Evolutionary conservation across 176 grass and related monocot genomes (phyloP), one percentile per base, ranked within the genome.

Genomic region (Ampelocalamus luodianensis): DNA sequence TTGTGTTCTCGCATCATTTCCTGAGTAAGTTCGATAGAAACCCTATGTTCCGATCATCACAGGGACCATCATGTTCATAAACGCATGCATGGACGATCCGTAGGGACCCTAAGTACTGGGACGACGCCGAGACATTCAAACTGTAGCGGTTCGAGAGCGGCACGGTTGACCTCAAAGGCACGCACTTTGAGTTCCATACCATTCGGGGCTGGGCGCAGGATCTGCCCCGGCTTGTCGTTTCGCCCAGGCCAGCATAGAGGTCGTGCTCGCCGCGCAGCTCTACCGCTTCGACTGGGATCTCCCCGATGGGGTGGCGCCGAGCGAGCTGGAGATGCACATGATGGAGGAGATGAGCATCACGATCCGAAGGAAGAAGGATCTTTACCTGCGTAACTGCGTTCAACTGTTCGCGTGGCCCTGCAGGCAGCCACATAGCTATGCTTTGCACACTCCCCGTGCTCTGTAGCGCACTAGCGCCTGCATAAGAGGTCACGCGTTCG

Each of bases 251-350:
- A 71, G 0, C 27, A 45, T 79, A 9, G 74, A 86, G 10, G 17
- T 86, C 8, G 4, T 11, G 11, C 59, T 85, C 0, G 64, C 64
- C 0, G 0, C 73, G 0, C 37, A 78, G 2, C 12, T 85, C 3
- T 85, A 58, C 74, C 83, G 71, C 17, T 85, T 85, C 10, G 83
- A 85, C 5, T 85, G 65, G 74, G 72, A 68, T 46, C 49, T 85
- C 0, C 74, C 83, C 0, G 3, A 0, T 0, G 64, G 50, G 0
- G 12, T 61, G 8, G 5, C 4, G 2, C 13, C n/a, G 0, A 20
- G 43, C 0, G 55, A 83, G 10, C 1, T 83, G 5, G 66, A 29
- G 1, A 29, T 29, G 29, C 29, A 72, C 37, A 38, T 38, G 37
- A 38, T 2, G 4, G 37, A 38, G 37, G 37, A 38, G 37, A 38